Base-by-base conservation (phyloP, 768 basidiomycete species). In the Leccinum truebloodii region DNA sequence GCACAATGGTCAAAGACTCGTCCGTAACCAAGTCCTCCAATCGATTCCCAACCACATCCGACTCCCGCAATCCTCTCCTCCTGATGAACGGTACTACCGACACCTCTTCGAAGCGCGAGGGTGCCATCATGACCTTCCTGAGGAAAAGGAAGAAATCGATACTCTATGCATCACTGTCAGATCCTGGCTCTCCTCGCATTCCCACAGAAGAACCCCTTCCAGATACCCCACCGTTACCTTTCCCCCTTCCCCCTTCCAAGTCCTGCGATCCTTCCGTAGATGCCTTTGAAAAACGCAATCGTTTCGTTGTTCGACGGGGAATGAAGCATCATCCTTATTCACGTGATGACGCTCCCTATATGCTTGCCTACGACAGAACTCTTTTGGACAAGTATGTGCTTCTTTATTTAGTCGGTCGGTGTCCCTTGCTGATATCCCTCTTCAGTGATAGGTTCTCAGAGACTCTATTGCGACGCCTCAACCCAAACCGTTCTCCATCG, bases 351-450 rank as follows among this genome's bases (percentile, higher is more conserved):
- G 83, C 80, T 14, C 81, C 83, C 1, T 89, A 89, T 67, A 85
- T 88, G 86, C 87, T 86, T 64, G 77, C 87, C 0, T 89, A 88
- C 62, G 83, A 86, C 55, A 76, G 79, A 26, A 75, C 82, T 8
- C 70, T 80, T 12, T 70, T 87, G 18, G 84, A 87, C 62, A 88
- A 80, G 89, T 88, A 61, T 64, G 84, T 12, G 1, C 16, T 75
- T 13, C 16, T 16, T 60, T 46, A 22, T 54, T 13, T 58, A 46
- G 12, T 32, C 57, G 55, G 51, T 52, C 58, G 14, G 61, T 52
- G 61, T 52, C 59, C 37, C 57, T 16, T n/a, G 32, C 55, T 66
- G 65, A 65, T 59, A 64, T 59, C 56, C 16, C 26, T 12, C 46
- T 49, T 20, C 59, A 92, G 91, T 60, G 91, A 92, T 65, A 80